phyloP scores from a whole-genome alignment of 2,329 filamentous ascomycete genomes.

The Fusarium sp. region DNA sequence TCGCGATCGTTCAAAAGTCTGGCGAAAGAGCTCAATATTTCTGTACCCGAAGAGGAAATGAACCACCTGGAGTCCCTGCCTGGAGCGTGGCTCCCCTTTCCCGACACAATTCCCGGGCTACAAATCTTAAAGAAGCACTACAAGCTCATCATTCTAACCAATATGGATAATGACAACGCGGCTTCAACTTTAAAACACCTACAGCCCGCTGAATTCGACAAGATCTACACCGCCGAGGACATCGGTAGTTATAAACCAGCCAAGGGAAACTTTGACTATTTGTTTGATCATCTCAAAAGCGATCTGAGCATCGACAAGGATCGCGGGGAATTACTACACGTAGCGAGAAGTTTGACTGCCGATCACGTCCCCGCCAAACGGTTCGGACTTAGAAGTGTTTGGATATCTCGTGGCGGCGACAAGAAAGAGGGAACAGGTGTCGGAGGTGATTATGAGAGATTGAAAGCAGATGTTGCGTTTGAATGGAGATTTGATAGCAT shows the following conservation, averaged over 20 bases:
- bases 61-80: neutral
- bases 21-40: neutral
- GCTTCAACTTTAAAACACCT: neutral
- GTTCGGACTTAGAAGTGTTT: slow-evolving; percentile 3
- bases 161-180: slow-evolving; percentile 16
- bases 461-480: neutral
- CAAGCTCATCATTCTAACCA: slow-evolving; percentile 7
- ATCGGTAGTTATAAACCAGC: slow-evolving; percentile 22
- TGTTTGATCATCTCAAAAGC: neutral
- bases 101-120: neutral
- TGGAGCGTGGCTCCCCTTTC: slow-evolving; percentile 6
- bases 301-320: slow-evolving; percentile 12
- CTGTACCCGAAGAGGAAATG: neutral
- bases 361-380: slow-evolving; percentile 17
- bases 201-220: slow-evolving; percentile 6
- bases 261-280: slow-evolving; percentile 11
- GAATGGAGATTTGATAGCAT: slow-evolving; percentile 22
- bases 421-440: slow-evolving; percentile 4
- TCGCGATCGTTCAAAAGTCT: slow-evolving; percentile 2
- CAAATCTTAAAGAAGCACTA: slow-evolving; percentile 10
- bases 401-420: slow-evolving; percentile 10
- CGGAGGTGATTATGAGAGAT: slow-evolving; percentile 7
- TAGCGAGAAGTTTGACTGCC: slow-evolving; percentile 22
- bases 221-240: slow-evolving; percentile 10
- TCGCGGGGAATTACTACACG: slow-evolving; percentile 1